Percentiles rank a stretch among this genome's conserved stretches.
Conservation (phyloP, 768 basidiomycete species). For the Leucocoprinus leucothites region DNA sequence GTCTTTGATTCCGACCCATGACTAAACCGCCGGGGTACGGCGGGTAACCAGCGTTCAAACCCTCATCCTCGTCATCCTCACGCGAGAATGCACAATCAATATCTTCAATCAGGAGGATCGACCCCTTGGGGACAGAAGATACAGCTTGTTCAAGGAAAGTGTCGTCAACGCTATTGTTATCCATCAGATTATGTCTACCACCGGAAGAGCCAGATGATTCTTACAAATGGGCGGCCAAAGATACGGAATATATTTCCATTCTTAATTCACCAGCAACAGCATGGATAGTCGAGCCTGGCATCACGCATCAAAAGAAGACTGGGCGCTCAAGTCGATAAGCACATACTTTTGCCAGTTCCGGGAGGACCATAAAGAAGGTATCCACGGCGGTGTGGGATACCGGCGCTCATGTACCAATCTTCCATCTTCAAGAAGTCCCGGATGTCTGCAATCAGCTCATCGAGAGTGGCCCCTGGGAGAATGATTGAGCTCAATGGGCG, state of each 20-base stretch:
- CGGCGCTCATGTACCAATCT: constrained; percentile 55
- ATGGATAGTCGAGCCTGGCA: constrained; percentile 51
- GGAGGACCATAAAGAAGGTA: constrained; percentile 58
- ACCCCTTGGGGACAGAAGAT: constrained; percentile 44
- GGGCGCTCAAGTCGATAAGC: not conserved
- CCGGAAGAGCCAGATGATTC: constrained; percentile 14
- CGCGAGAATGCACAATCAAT: constrained; percentile 60
- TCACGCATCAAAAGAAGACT: constrained; percentile 19
- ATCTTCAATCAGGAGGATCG: constrained; percentile 57
- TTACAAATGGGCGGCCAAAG: constrained; percentile 46
- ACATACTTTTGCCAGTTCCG: constrained; percentile 60
- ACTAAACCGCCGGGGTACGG: not conserved
- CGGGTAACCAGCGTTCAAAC: not conserved
- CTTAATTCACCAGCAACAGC: constrained; percentile 63
- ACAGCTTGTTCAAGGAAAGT: constrained; percentile 42
- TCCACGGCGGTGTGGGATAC: constrained; percentile 57
- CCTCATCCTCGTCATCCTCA: constrained; percentile 34
- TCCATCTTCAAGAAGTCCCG: constrained; percentile 50
- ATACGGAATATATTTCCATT: constrained; percentile 77
- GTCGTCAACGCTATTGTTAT: constrained; percentile 43
- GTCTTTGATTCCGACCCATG: not conserved
- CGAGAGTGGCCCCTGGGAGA: constrained; percentile 42
- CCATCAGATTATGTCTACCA: constrained; percentile 6
- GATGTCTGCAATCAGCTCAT: constrained; percentile 46
- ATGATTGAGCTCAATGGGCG: constrained; percentile 52